Conservation (phyloP, 2,329 filamentous ascomycete genomes). For the Cryoendolithus antarcticus region DNA sequence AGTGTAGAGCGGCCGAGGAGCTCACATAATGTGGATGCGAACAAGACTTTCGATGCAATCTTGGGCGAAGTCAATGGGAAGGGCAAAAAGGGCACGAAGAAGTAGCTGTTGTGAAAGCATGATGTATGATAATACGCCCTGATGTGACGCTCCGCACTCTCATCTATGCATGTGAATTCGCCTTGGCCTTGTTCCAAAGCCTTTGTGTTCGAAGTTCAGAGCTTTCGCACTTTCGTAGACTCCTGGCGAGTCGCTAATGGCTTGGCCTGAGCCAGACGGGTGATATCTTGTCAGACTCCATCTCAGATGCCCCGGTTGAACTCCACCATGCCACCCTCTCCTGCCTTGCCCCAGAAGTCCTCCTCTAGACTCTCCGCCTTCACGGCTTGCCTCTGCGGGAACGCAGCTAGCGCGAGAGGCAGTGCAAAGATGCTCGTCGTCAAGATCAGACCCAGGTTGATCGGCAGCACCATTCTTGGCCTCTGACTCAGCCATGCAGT, state of each 20-base stretch:
- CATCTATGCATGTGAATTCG: no score
- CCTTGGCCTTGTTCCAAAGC: no score
- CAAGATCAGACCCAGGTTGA: constrained; percentile 81
- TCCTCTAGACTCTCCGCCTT: constrained; percentile 64
- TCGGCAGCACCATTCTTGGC: constrained; percentile 63
- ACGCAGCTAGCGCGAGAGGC: constrained; percentile 78
- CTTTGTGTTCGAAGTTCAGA: no score
- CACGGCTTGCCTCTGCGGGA: constrained; percentile 82
- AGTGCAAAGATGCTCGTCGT: constrained; percentile 78
- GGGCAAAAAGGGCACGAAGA: constrained; percentile 16
- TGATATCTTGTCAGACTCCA: not conserved
- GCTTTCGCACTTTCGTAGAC: no score
- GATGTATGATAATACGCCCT: no score
- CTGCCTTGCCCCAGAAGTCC: constrained; percentile 74
- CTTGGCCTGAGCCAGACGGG: no score
- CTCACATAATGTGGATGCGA: constrained; percentile 22
- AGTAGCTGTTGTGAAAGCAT: constrained; percentile 1
- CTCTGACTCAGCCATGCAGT: constrained; percentile 68
- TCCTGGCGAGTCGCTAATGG: no score
- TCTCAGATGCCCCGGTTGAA: constrained; percentile 85
- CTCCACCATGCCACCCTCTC: constrained; percentile 71
- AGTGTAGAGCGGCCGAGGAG: constrained; percentile 17
- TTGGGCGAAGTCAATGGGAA: constrained; percentile 20
- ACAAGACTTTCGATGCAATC: constrained; percentile 38
- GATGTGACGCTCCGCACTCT: no score